These are phyloP conservation scores for Colletotrichum lentis DNA, from an alignment of 2,329 filamentous ascomycete species.

Conservation along the genomic window DNA sequence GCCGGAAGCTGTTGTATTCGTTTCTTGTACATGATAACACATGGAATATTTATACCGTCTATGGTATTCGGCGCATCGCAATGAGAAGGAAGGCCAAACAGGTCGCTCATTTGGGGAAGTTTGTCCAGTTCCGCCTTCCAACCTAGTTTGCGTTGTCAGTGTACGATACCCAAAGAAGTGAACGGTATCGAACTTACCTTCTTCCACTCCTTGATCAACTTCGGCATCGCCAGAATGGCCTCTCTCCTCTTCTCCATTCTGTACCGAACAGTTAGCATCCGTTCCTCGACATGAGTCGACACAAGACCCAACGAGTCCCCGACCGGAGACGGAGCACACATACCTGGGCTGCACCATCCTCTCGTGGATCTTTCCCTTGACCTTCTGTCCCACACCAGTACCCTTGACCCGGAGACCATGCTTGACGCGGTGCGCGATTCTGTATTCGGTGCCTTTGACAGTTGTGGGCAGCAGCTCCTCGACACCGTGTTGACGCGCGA, in stretches of 20 bases:
- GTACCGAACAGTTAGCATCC: slow-evolving; percentile 46
- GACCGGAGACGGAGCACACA: slow-evolving; percentile 44
- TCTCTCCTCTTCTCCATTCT: slow-evolving; percentile 87
- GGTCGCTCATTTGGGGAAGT: slow-evolving; percentile 62
- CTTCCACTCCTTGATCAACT: slow-evolving; percentile 92
- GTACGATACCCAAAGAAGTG: slow-evolving; percentile 24
- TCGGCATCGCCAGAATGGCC: slow-evolving; percentile 95
- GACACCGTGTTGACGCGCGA: slow-evolving; percentile 80
- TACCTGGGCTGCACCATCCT: slow-evolving; percentile 80
- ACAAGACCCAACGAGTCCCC: not conserved
- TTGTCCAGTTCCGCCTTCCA: slow-evolving; percentile 64
- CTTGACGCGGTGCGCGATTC: slow-evolving; percentile 76
- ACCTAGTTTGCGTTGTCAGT: slow-evolving; percentile 55
- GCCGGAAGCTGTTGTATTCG: slow-evolving; percentile 26
- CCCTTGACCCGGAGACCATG: slow-evolving; percentile 86
- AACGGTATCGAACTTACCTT: slow-evolving; percentile 68
- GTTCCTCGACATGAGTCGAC: not conserved
- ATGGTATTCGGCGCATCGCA: slow-evolving; percentile 16
- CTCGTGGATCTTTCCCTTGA: slow-evolving; percentile 96
- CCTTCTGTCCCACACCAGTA: slow-evolving; percentile 88
- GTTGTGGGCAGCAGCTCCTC: slow-evolving; percentile 82
- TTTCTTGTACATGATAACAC: slow-evolving; percentile 39
- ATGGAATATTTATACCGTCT: slow-evolving; percentile 38
- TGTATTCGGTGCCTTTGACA: slow-evolving; percentile 76
- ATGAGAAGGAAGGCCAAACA: slow-evolving; percentile 16